A percentile compares a stretch with the other conserved stretches of the same genome.
These are phyloP conservation scores for Rhizophora mangle DNA, from an alignment of 345 rosid genomes.

Conservation along the genomic window DNA sequence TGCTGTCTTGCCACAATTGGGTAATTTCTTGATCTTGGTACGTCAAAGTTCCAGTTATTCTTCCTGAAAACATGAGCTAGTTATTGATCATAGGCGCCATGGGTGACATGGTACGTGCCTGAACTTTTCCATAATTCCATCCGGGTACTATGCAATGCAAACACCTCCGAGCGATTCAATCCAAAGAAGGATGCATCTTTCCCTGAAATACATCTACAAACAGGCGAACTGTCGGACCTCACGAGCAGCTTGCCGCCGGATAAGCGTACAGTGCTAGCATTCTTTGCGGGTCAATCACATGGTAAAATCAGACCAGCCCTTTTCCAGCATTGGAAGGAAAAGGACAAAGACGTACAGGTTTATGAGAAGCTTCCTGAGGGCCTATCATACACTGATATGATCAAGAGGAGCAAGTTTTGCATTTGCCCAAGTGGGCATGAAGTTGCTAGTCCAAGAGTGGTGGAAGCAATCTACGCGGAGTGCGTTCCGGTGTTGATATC, in stretches of 20 bases:
- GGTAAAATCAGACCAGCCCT: conserved; percentile 39
- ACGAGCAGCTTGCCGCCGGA: conserved; percentile 21
- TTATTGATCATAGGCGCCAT: conserved; percentile 16
- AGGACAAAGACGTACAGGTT: conserved; percentile 39
- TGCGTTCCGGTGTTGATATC: conserved; percentile 75
- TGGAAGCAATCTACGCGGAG: conserved; percentile 61
- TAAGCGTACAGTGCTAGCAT: conserved; percentile 36
- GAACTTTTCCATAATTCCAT: conserved; percentile 42
- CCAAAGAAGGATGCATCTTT: conserved; percentile 47
- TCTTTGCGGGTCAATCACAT: conserved; percentile 48
- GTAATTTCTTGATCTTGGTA: background rate
- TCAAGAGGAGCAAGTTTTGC: conserved; percentile 50
- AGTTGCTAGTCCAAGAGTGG: conserved; percentile 80
- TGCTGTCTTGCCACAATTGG: conserved; percentile 33
- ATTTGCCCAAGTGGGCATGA: conserved; percentile 82
- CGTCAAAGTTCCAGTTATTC: background rate
- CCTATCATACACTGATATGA: conserved; percentile 32
- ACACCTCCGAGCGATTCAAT: conserved; percentile 48
- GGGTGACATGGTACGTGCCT: conserved; percentile 25
- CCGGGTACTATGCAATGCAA: conserved; percentile 53
- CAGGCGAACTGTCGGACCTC: conserved; percentile 29
- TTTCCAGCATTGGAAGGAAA: conserved; percentile 44
- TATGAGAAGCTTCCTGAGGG: conserved; percentile 46
- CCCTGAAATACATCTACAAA: conserved; percentile 48
- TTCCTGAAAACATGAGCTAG: too few relatives aligned